Evolutionary conservation across 371 early-diverging fungal species (phyloP).

Genomic region (Zancudomyces culisetae): DNA sequence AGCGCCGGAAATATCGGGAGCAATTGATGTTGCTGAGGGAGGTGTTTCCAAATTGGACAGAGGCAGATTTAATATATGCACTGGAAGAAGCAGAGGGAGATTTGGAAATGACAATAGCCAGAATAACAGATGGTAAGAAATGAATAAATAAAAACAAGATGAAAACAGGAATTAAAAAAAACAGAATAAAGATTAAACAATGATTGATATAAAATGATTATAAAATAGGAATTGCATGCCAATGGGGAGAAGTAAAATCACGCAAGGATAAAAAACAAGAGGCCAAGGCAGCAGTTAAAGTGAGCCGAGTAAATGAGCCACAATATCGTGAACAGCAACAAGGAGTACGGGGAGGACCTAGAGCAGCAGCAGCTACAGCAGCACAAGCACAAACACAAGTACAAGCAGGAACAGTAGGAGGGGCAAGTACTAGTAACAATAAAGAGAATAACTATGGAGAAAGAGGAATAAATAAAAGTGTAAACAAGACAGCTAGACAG

Average conservation of each 20-base stretch:
- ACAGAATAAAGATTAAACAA: background rate
- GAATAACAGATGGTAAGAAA: slow-evolving; percentile 68
- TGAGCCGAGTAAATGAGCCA: background rate
- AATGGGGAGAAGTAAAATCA: slow-evolving; percentile 82
- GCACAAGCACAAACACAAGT: background rate
- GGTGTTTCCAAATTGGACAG: slow-evolving; percentile 76
- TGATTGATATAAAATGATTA: background rate
- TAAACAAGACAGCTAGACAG: background rate
- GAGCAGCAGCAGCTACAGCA: background rate
- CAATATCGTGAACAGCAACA: background rate
- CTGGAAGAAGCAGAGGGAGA: slow-evolving; percentile 75
- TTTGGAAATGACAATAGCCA: slow-evolving; percentile 50
- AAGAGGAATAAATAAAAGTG: background rate
- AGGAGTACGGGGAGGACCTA: background rate
- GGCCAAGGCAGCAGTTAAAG: slow-evolving; percentile 13
- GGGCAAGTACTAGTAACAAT: slow-evolving; percentile 10
- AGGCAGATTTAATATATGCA: slow-evolving; percentile 66
- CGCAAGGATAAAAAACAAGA: slow-evolving; percentile 37
- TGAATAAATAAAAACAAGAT: background rate
- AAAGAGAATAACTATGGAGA: background rate
- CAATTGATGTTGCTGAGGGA: slow-evolving; percentile 54
- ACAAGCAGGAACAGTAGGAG: slow-evolving; percentile 13
- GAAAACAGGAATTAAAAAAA: background rate
- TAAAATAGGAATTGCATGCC: slow-evolving; percentile 50
- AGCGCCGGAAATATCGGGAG: slow-evolving; percentile 38